Percentiles rank a stretch among this genome's conserved stretches.
These are phyloP conservation scores for Erythrophleum fordii DNA, from an alignment of 306 rosid genomes.

Conservation along the genomic window DNA sequence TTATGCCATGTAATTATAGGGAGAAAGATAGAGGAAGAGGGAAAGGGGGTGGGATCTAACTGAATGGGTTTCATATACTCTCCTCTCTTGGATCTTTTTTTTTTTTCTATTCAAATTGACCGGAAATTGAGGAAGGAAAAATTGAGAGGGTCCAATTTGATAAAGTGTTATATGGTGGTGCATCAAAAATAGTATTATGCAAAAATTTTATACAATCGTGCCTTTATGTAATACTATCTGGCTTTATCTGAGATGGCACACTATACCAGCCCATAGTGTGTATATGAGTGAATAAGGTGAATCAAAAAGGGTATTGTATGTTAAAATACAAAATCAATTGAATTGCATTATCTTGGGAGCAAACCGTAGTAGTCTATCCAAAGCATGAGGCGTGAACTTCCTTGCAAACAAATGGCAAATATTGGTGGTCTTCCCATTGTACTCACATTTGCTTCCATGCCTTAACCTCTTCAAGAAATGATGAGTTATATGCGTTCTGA, in stretches of 20 bases:
- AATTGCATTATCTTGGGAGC: constrained; percentile 84
- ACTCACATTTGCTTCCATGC: constrained; percentile 58
- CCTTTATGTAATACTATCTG: neutral
- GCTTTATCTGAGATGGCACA: neutral
- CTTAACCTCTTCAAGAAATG: constrained; percentile 63
- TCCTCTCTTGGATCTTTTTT: too few relatives aligned
- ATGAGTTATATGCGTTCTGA: constrained; percentile 49
- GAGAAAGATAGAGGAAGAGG: neutral
- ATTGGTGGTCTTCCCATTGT: constrained; percentile 60
- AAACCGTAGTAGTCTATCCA: constrained; percentile 69
- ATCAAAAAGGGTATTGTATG: neutral
- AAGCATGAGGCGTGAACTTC: constrained; percentile 66
- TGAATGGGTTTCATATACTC: neutral
- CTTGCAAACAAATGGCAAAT: constrained; percentile 85
- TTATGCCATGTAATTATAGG: neutral
- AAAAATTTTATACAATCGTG: neutral
- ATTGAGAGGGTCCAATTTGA: neutral
- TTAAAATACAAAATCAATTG: constrained; percentile 35
- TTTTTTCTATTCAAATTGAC: neutral
- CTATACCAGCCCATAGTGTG: neutral
- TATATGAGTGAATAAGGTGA: neutral
- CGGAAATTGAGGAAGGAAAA: neutral
- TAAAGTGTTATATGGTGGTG: neutral
- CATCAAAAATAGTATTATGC: neutral
- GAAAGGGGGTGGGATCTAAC: too few relatives aligned